Evolutionary conservation across 192 early-diverging fungal species (phyloP).

Genomic region (Linnemannia elongata): DNA sequence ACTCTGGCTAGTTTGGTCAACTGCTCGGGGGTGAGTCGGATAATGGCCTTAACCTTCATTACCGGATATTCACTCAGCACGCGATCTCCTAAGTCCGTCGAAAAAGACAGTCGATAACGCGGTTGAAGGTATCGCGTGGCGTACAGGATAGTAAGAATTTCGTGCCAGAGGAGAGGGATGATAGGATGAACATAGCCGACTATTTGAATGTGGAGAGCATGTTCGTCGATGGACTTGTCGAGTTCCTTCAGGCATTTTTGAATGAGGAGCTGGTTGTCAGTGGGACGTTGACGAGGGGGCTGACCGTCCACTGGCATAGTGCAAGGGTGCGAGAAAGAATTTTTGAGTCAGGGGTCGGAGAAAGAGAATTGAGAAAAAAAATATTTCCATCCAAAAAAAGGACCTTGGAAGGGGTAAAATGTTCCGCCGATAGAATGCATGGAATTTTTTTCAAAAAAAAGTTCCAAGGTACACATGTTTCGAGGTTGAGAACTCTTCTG

Average conservation of each 20-base stretch:
- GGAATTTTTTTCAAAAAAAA: no score
- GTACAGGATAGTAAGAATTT: background rate
- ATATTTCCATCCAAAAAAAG: no score
- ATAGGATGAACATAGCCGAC: background rate
- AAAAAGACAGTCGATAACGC: background rate
- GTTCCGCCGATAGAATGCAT: no score
- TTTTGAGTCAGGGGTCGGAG: no score
- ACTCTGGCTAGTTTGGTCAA: background rate
- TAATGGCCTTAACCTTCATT: background rate
- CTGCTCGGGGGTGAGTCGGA: background rate
- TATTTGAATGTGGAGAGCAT: background rate
- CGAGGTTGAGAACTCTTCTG: no score
- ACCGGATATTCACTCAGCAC: background rate
- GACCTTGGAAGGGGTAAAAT: no score
- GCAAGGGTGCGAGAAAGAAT: no score
- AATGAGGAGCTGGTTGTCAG: background rate
- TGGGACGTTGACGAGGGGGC: background rate
- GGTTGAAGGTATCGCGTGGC: slow-evolving; percentile 3
- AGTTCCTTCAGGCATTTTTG: background rate
- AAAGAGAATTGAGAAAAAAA: no score
- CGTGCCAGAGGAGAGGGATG: background rate
- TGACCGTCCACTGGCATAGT: no score
- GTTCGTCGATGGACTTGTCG: background rate
- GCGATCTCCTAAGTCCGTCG: background rate
- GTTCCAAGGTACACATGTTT: no score